Evolutionary conservation across 495 filamentous ascomycete species (phyloP).

Genomic region (Podospora pseudocomata): DNA sequence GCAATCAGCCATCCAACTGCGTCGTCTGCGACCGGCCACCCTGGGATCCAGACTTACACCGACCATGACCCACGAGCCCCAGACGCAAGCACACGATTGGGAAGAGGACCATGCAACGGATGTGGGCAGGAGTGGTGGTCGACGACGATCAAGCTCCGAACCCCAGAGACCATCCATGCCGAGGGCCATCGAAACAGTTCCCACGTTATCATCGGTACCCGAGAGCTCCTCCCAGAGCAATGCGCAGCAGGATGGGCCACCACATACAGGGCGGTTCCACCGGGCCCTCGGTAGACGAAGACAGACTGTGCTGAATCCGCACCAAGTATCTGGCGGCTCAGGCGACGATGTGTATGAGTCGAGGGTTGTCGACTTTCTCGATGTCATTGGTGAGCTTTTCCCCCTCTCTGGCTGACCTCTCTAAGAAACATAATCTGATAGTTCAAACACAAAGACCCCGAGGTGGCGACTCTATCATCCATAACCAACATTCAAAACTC

Average conservation of each 20-base stretch:
- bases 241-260: background rate
- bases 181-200: background rate
- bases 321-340: constrained; percentile 19
- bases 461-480: constrained; percentile 68
- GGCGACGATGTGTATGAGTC: constrained; percentile 45
- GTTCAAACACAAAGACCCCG: constrained; percentile 53
- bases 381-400: constrained; percentile 61
- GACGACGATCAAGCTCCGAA: constrained; percentile 21
- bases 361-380: constrained; percentile 64
- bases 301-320: constrained; percentile 1
- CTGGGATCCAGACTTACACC: constrained; percentile 3
- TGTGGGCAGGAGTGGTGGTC: background rate
- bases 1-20: constrained; percentile 21
- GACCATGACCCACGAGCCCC: background rate
- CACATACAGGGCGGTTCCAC: constrained; percentile 1
- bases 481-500: constrained; percentile 79
- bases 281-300: constrained; percentile 8
- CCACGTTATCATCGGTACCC: background rate
- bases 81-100: constrained; percentile 5
- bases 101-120: background rate
- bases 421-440: background rate
- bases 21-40: constrained; percentile 12
- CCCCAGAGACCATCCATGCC: constrained; percentile 15
- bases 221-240: background rate
- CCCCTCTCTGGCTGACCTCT: background rate